Conservation (phyloP, 352 stramenopile genomes). For the Globisporangium barbulae region DNA sequence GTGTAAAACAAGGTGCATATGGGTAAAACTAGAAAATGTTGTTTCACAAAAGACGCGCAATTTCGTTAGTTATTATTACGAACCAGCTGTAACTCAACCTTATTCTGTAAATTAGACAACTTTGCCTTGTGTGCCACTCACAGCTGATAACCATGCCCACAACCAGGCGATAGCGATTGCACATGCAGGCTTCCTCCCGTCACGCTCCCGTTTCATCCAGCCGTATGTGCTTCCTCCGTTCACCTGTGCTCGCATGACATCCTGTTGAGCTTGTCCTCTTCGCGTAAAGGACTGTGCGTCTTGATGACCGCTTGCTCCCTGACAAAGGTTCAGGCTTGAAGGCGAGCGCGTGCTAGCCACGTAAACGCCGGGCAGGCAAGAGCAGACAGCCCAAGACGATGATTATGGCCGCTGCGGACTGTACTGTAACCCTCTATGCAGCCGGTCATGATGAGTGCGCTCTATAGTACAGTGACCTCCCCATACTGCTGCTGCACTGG, state of each 20-base stretch:
- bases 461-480: background rate
- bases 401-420: background rate
- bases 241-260: background rate
- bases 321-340: background rate
- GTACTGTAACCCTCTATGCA: background rate
- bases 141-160: background rate
- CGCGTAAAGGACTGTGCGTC: background rate
- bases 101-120: background rate
- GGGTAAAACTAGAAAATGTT: no score
- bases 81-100: background rate
- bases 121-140: background rate
- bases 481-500: background rate
- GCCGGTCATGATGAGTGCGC: background rate
- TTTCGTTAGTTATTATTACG: no score
- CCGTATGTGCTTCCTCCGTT: background rate
- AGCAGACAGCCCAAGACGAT: background rate
- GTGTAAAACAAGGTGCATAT: no score
- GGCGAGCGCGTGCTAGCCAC: background rate
- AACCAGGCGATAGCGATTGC: constrained; percentile 6
- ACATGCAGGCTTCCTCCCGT: background rate
- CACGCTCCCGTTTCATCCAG: background rate
- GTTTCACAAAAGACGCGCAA: no score
- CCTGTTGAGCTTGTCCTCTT: constrained; percentile 1
- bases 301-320: background rate
- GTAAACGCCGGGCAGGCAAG: background rate